Percentiles rank a stretch among this genome's conserved stretches.
Evolutionary conservation across 2,329 filamentous ascomycete species (phyloP).

Genomic region (Aspergillus japonicus): DNA sequence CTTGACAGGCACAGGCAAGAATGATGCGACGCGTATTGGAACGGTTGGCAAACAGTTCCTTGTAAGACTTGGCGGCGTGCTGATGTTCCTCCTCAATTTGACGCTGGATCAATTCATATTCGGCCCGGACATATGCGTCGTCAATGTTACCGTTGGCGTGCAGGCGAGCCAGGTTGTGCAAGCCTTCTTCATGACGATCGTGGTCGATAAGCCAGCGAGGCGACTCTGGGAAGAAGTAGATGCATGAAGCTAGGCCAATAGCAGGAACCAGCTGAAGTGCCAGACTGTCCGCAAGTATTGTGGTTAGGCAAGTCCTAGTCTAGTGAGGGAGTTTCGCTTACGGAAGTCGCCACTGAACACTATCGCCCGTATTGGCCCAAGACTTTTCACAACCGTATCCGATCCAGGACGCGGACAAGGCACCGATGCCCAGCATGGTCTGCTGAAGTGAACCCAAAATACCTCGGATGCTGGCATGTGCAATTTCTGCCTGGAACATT

Average conservation of each 20-base stretch:
- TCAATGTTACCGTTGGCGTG: conserved; percentile 7
- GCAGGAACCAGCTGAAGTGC: conserved; percentile 8
- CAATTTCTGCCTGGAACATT: conserved; percentile 11
- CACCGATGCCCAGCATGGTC: conserved; percentile 1
- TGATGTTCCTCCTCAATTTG: conserved; percentile 10
- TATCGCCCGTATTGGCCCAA: conserved; percentile 4
- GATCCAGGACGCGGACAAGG: conserved; percentile 8
- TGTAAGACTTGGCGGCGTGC: conserved; percentile 9
- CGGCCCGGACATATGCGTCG: conserved; percentile 6
- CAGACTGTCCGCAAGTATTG: not conserved
- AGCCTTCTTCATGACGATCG: conserved; percentile 9
- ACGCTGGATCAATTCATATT: conserved; percentile 9
- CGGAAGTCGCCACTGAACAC: conserved; percentile 9
- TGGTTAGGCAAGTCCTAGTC: not conserved
- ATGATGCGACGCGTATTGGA: conserved; percentile 9
- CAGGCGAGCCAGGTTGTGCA: conserved; percentile 1
- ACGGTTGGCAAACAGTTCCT: conserved; percentile 7
- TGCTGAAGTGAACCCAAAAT: conserved; percentile 5
- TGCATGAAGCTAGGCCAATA: conserved; percentile 9
- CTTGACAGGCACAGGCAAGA: conserved; percentile 9
- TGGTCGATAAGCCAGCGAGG: conserved; percentile 12
- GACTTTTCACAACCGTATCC: conserved; percentile 9
- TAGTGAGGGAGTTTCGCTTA: not conserved
- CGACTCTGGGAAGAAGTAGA: conserved; percentile 9
- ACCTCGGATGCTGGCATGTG: conserved; percentile 6